Base-by-base conservation (phyloP, 1,284 basidiomycete species). In the Pascua guehoae region DNA sequence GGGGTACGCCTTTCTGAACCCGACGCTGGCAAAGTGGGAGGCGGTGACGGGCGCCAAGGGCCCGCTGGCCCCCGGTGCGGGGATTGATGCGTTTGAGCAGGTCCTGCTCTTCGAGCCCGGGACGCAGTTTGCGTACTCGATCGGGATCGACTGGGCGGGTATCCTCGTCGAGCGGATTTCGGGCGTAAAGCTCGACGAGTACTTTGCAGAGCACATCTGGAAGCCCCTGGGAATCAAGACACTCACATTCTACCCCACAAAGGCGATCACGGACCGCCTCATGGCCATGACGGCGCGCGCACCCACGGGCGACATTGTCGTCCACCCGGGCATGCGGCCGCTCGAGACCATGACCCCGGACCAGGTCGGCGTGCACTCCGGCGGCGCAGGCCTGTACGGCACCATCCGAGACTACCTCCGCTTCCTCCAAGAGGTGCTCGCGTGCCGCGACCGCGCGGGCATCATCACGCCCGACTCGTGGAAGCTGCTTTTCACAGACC, bases 61-160 rank as follows among this genome's bases (percentile, higher is more conserved):
- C 5, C 50, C 47, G 10, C 56, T 66, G 41, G 57, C 58, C 14
- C 54, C 66, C 32, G 53, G 61, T 24, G 56, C 58, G 12, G 38
- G 56, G 16, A 51, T 65, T 16, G 52, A 56, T 16, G 56, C 56
- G 1, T 43, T 68, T 18, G 38, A 43, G 16, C 53, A 62, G 16
- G 67, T 69, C 0, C 55, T 69, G n/a, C 43, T 66, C 16, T 74
- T 65, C 51, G 66, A 74, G 51, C 73, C 73, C 5, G 71, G 72
- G 2, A 68, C 66, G 0, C 51, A 49, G 8, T 75, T 54, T 54
- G 40, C 36, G 32, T 74, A 75, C 63, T 45, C 51, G 12, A 58
- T 60, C 36, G 69, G 70, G 0, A 70, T 74, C 39, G 78, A 79
- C 52, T 75, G 69, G 70, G 65, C 68, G 16, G 75, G 69, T 15